Evolutionary conservation across 192 early-diverging fungal species (phyloP), one percentile per base, ranked within the genome.

Genomic region (Podila minutissima): DNA sequence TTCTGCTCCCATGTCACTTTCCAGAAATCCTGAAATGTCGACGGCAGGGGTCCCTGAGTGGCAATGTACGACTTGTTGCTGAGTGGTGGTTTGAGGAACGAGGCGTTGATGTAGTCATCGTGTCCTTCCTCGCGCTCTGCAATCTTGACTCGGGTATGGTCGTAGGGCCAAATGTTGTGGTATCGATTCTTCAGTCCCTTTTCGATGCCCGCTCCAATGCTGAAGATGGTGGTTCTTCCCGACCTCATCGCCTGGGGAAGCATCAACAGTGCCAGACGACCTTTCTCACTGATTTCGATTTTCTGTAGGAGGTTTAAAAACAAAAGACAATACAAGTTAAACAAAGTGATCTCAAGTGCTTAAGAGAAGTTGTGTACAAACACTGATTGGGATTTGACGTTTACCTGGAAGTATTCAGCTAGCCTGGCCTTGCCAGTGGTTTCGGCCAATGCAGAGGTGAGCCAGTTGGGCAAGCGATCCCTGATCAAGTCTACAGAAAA

Each of bases 11-110:
- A 98, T 10, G 95, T 84, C 86, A 97, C 94, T 67, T 91, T 89
- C 97, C 97, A 99, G 83, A 99, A 99, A 83, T 98, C 97, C 49
- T 86, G 83, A 37, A 93, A 89, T 0, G 97, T 98, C 24, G 88
- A 87, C 6, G 90, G 89, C 37, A 98, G 74, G 20, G 98, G 98
- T 13, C 97, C 89, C 63, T 91, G 88, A 0, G 89, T 89, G 15
- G 85, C 88, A n/a, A 91, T 89, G 62, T 89, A 89, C 9, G 62
- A 62, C 59, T 73, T 82, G 37, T 69, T 26, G 72, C 81, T 73
- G 41, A 69, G 29, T 29, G 71, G 33, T 68, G 87, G 72, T 58
- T 75, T 82, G 38, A 79, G 41, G 49, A 60, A 82, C n/a, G 82
- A 83, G 3, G 85, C 85, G 38, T 83, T 84, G 31, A 86, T 73